These are phyloP conservation scores for Cephalotrichum gorgonifer DNA, from an alignment of 2,329 filamentous ascomycete genomes.

Conservation along the genomic window DNA sequence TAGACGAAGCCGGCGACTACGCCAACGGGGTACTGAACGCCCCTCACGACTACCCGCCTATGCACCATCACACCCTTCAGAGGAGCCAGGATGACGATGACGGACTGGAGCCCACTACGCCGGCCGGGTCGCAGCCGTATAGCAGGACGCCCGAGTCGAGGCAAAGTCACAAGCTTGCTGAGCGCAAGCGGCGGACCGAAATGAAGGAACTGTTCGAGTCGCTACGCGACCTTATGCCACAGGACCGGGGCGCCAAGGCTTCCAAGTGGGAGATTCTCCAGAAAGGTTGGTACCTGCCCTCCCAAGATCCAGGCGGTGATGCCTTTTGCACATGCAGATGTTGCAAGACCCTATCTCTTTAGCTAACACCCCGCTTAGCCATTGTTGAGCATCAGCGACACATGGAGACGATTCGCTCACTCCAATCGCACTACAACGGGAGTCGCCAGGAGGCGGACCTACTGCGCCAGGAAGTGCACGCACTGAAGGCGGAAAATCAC, in stretches of 20 bases:
- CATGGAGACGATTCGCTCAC: constrained; percentile 32
- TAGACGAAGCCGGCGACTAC: constrained; percentile 52
- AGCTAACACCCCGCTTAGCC: constrained; percentile 25
- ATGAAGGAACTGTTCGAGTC: constrained; percentile 86
- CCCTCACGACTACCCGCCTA: constrained; percentile 44
- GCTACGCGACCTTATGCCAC: constrained; percentile 65
- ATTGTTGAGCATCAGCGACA: constrained; percentile 52
- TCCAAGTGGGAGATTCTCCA: constrained; percentile 86
- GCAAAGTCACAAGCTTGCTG: constrained; percentile 76
- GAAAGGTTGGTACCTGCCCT: constrained; percentile 50
- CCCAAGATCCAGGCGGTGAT: too few relatives aligned
- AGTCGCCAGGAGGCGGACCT: constrained; percentile 33
- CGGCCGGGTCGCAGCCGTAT: constrained; percentile 59
- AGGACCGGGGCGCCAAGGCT: constrained; percentile 72
- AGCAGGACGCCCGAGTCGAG: constrained; percentile 73
- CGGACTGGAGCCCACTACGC: background rate
- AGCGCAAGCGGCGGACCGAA: constrained; percentile 73
- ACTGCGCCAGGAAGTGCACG: constrained; percentile 37
- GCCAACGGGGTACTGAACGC: constrained; percentile 36
- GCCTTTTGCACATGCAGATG: too few relatives aligned
- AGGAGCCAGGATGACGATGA: constrained; percentile 38
- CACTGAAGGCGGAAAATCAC: constrained; percentile 34
- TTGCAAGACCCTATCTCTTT: background rate
- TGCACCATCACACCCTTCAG: constrained; percentile 68
- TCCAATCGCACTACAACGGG: constrained; percentile 33